phyloP scores from a whole-genome alignment of 495 filamentous ascomycete species.

The Hypoxylon trugodes region DNA sequence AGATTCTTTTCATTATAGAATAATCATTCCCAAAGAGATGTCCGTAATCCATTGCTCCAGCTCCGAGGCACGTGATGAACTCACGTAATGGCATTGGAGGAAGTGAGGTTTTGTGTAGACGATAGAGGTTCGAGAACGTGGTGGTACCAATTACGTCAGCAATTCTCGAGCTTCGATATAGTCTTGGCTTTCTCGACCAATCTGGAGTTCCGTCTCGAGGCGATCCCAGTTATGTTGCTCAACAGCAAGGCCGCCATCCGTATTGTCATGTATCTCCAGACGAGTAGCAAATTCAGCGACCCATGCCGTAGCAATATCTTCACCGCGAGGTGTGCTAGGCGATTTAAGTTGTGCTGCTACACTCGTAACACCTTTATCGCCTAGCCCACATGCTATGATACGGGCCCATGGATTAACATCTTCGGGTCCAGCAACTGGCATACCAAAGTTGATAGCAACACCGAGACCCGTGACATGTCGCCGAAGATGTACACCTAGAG shows the following conservation, averaged over 20 bases:
- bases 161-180: not conserved
- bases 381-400: constrained; percentile 88
- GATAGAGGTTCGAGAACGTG: not conserved
- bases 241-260: not conserved
- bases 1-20: too few relatives aligned
- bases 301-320: constrained; percentile 26
- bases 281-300: constrained; percentile 22
- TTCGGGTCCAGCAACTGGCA: constrained; percentile 44
- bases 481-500: constrained; percentile 86
- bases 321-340: not conserved
- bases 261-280: not conserved
- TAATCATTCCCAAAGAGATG: too few relatives aligned
- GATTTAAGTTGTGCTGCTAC: constrained; percentile 50
- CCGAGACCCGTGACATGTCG: constrained; percentile 88
- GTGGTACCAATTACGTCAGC: not conserved
- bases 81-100: too few relatives aligned
- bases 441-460: constrained; percentile 81
- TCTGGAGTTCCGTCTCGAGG: not conserved
- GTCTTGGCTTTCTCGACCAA: not conserved
- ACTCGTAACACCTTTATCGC: constrained; percentile 78
- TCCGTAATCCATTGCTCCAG: too few relatives aligned
- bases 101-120: too few relatives aligned
- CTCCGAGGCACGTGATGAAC: too few relatives aligned
- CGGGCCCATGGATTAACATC: constrained; percentile 57
- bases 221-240: not conserved